phyloP scores from a whole-genome alignment of 495 filamentous ascomycete genomes.

The Amniculicola lignicola region DNA sequence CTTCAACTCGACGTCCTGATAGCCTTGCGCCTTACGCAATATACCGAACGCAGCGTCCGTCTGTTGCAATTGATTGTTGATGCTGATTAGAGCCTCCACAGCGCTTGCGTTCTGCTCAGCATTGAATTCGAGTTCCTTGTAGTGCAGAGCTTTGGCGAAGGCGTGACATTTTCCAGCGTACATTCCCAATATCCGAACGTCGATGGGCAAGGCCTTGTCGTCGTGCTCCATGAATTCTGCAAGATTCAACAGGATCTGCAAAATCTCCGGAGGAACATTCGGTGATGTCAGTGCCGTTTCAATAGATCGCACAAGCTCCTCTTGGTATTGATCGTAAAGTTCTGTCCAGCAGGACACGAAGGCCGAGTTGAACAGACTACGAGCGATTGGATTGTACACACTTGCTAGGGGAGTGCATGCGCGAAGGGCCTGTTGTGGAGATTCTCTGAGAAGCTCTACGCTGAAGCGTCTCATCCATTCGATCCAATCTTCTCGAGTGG shows the following conservation, averaged over 20 bases:
- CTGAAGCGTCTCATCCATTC: slow-evolving; percentile 98
- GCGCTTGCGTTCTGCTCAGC: slow-evolving; percentile 95
- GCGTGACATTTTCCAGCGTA: slow-evolving; percentile 95
- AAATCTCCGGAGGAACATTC: slow-evolving; percentile 89
- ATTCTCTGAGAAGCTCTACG: slow-evolving; percentile 91
- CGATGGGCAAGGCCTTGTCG: slow-evolving; percentile 95
- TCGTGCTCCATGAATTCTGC: slow-evolving; percentile 99
- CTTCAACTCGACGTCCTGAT: slow-evolving; percentile 88
- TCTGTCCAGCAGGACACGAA: slow-evolving; percentile 99
- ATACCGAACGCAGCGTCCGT: slow-evolving; percentile 97
- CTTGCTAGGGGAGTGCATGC: slow-evolving; percentile 89
- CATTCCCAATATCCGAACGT: slow-evolving; percentile 86
- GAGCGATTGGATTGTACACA: slow-evolving; percentile 85
- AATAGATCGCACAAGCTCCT: slow-evolving; percentile 91
- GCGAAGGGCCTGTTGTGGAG: slow-evolving; percentile 87
- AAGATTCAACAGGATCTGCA: slow-evolving; percentile 91
- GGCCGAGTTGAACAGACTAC: slow-evolving; percentile 93
- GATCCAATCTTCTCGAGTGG: slow-evolving; percentile 96
- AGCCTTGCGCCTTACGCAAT: slow-evolving; percentile 86
- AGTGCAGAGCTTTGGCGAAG: slow-evolving; percentile 95
- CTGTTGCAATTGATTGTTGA: slow-evolving; percentile 97
- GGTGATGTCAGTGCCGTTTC: slow-evolving; percentile 90
- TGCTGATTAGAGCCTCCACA: slow-evolving; percentile 94
- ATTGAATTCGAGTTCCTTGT: slow-evolving; percentile 97
- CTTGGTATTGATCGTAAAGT: slow-evolving; percentile 89